These are phyloP conservation scores for Cryoendolithus antarcticus DNA, from an alignment of 2,329 filamentous ascomycete species.

Conservation along the genomic window DNA sequence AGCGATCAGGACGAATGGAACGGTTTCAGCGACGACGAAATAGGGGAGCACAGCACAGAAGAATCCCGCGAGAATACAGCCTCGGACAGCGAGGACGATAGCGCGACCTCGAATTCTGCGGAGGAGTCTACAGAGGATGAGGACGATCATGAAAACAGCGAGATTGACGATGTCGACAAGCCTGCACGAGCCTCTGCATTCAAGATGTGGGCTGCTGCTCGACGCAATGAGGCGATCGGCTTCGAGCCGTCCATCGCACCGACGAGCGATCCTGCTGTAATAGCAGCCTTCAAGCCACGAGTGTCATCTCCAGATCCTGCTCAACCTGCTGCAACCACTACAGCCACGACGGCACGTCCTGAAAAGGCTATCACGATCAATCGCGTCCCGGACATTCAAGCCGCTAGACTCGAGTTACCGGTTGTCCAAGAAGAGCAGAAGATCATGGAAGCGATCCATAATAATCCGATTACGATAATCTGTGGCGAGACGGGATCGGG, in stretches of 20 bases:
- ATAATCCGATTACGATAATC: conserved; percentile 77
- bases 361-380: conserved; percentile 63
- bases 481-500: conserved; percentile 94
- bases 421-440: conserved; percentile 92
- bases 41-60: conserved; percentile 9
- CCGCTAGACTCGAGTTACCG: conserved; percentile 65
- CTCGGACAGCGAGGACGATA: conserved; percentile 12
- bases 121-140: conserved; percentile 20
- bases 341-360: conserved; percentile 47
- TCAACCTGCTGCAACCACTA: conserved; percentile 51
- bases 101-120: conserved; percentile 4
- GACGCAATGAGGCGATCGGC: conserved; percentile 73
- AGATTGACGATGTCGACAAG: conserved; percentile 24
- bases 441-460: conserved; percentile 95
- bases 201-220: conserved; percentile 82
- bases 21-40: conserved; percentile 13
- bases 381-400: conserved; percentile 62
- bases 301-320: conserved; percentile 59
- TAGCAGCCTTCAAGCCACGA: conserved; percentile 55
- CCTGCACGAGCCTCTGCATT: conserved; percentile 55
- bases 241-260: conserved; percentile 45
- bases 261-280: conserved; percentile 17
- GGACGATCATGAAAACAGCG: conserved; percentile 14
- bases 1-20: conserved; percentile 12
- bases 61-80: conserved; percentile 7